Base-by-base conservation (phyloP, 164 flowering plant species). In the Magnolia kwangsiensis region DNA sequence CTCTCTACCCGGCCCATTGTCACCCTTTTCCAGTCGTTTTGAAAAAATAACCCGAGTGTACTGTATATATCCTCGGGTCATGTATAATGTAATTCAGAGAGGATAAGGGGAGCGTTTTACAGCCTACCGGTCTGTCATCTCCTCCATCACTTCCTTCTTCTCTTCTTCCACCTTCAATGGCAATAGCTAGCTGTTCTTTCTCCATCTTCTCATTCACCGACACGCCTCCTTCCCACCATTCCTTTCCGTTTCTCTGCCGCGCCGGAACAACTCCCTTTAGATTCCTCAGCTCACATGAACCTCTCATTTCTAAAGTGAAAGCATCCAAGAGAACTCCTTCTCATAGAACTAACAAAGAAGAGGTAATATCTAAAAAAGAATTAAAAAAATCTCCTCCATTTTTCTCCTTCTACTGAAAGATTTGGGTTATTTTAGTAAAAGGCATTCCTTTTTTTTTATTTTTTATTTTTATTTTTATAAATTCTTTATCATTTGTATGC, bases 151-250 rank as follows among this genome's bases (percentile, higher is more conserved):
- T 14, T 27, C 8, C 50, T 24, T 59, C 45, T 66, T 51, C 55
- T 16, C 51, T 19, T 50, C 51, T 75, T 65, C 13, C 68, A 73
- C 76, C 73, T 79, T 76, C 82, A 29, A 73, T 73, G 55, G 67
- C 75, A 24, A 49, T 58, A 9, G 74, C 76, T 19, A 76, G 37
- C 71, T 80, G 71, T 69, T 68, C 82, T 14, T 76, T 77, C 69
- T 80, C 79, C 16, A 18, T 66, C 20, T 20, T 49, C 67, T 71
- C 63, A 4, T 67, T 29, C 64, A 55, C 68, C 2, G 75, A 77
- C 4, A 27, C 78, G 31, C 61, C 37, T 73, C 61, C 31, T 63
- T 71, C 74, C 2, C 1, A 51, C 63, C 51, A 29, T 58, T 50
- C 58, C 18, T 24, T 66, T 63, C 63, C 74, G 8, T 61, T 37